Evolutionary conservation across 768 basidiomycete species (phyloP).

Genomic region (Russula ochroleuca): DNA sequence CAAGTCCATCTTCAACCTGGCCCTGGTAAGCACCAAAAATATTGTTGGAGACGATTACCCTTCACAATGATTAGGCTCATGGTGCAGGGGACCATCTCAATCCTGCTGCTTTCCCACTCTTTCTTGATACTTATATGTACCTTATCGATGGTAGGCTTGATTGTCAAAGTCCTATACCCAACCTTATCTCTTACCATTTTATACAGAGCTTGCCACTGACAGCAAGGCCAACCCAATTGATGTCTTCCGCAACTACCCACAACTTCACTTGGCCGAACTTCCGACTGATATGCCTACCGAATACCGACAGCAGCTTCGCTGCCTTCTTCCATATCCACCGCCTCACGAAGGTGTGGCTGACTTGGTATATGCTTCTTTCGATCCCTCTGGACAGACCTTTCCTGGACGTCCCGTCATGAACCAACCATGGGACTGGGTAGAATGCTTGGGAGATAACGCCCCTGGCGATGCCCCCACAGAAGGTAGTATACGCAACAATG

Average conservation of each 20-base stretch:
- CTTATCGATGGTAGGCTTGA: conserved; percentile 60
- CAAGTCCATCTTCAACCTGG: conserved; percentile 39
- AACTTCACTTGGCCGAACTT: conserved; percentile 46
- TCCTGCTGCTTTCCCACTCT: conserved; percentile 54
- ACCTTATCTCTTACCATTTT: not conserved
- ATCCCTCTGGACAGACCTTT: conserved; percentile 48
- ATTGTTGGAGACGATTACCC: not conserved
- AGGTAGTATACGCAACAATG: conserved; percentile 53
- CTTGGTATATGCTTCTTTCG: conserved; percentile 56
- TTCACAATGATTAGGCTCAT: conserved; percentile 44
- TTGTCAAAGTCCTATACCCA: not conserved
- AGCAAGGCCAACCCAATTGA: conserved; percentile 52
- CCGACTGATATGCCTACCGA: conserved; percentile 53
- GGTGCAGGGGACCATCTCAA: conserved; percentile 52
- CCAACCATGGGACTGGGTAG: conserved; percentile 85
- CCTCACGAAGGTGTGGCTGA: conserved; percentile 49
- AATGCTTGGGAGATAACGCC: conserved; percentile 61
- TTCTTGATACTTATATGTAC: conserved; percentile 72
- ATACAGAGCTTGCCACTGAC: conserved; percentile 58
- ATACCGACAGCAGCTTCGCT: conserved; percentile 52
- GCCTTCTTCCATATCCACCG: conserved; percentile 55
- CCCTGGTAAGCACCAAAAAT: conserved; percentile 23
- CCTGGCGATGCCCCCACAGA: conserved; percentile 39
- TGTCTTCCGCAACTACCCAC: conserved; percentile 62
- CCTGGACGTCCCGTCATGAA: conserved; percentile 56